Conservation (phyloP, 371 early-diverging fungal genomes). For the Mortierella sp. region DNA sequence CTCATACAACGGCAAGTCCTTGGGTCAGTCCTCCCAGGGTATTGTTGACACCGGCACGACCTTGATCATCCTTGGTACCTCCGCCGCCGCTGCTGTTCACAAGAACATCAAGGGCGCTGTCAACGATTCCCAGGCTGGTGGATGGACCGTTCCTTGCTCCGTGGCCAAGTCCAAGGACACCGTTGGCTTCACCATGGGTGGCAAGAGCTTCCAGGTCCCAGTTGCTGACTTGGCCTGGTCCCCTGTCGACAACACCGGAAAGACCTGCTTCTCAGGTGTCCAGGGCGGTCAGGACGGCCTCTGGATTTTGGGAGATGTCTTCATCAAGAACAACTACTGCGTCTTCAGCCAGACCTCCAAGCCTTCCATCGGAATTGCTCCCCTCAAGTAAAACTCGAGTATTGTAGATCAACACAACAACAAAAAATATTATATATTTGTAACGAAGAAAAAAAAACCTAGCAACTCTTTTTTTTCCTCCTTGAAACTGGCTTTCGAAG, state of each 20-base stretch:
- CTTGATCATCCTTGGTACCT: conserved; percentile 35
- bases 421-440: no score
- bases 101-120: conserved; percentile 9
- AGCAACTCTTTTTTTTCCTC: not conserved
- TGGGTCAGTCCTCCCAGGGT: conserved; percentile 18
- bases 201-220: conserved; percentile 21
- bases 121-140: conserved; percentile 6
- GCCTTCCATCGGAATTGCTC: conserved; percentile 34
- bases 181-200: conserved; percentile 22
- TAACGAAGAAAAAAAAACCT: no score
- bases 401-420: no score
- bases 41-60: conserved; percentile 59
- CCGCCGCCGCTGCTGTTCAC: conserved; percentile 24
- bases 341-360: conserved; percentile 53
- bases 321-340: conserved; percentile 63
- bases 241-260: conserved; percentile 4
- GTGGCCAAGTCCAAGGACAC: not conserved
- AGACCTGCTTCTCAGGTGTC: conserved; percentile 28
- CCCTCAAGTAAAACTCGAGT: conserved; percentile 22
- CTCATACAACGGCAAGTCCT: conserved; percentile 6
- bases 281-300: conserved; percentile 30
- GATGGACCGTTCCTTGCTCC: conserved; percentile 39
- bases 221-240: conserved; percentile 24
- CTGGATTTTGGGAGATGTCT: conserved; percentile 62
- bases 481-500: not conserved